These are phyloP conservation scores for Fusarium kyushuense DNA, from an alignment of 2,329 filamentous ascomycete species.

Conservation along the genomic window DNA sequence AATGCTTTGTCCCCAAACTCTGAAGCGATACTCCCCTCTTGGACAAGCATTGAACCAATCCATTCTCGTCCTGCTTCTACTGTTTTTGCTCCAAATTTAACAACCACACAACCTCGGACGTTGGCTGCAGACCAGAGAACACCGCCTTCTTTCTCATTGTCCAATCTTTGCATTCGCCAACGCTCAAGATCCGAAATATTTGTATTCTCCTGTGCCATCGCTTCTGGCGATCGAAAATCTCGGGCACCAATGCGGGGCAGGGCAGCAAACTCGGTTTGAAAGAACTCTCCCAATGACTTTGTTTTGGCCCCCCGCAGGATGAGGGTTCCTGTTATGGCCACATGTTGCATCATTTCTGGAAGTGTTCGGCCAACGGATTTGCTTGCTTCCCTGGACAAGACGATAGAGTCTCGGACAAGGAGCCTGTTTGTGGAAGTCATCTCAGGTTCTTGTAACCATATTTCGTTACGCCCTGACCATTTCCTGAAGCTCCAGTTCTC, in stretches of 20 bases:
- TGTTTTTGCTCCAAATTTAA: conserved; percentile 88
- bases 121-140: conserved; percentile 86
- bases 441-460: conserved; percentile 67
- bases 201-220: conserved; percentile 55
- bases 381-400: conserved; percentile 71
- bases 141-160: conserved; percentile 68
- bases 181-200: conserved; percentile 57
- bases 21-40: conserved; percentile 77
- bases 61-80: conserved; percentile 86
- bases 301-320: conserved; percentile 82
- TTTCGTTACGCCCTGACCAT: conserved; percentile 89
- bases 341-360: conserved; percentile 75
- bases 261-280: conserved; percentile 80
- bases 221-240: conserved; percentile 74
- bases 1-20: conserved; percentile 85
- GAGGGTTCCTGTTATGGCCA: conserved; percentile 85
- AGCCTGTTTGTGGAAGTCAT: conserved; percentile 64
- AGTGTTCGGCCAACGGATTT: conserved; percentile 57
- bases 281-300: conserved; percentile 75
- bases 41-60: conserved; percentile 79
- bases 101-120: conserved; percentile 84
- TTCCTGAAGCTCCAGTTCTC: conserved; percentile 87
- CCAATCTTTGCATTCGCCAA: conserved; percentile 68
- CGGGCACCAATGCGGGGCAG: conserved; percentile 85
- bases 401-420: conserved; percentile 85